Evolutionary conservation across 208 protist species (phyloP).

Genomic region (Leishmania aethiopica): DNA sequence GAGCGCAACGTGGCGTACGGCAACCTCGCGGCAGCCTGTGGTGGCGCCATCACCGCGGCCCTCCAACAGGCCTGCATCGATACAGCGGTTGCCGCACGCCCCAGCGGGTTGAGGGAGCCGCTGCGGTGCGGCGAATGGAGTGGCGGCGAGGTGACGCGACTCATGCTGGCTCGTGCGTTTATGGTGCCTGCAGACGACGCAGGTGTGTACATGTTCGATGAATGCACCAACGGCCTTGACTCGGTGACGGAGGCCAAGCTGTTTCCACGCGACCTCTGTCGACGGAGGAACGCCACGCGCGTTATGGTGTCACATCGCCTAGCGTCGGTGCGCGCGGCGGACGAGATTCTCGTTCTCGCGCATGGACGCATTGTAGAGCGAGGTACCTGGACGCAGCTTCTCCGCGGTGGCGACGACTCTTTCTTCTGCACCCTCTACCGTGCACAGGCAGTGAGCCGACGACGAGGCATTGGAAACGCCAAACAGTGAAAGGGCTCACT

Average conservation of each 20-base stretch:
- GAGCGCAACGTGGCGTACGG: slow-evolving; percentile 68
- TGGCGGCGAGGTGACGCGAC: slow-evolving; percentile 69
- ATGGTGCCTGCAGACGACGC: slow-evolving; percentile 27
- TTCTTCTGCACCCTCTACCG: slow-evolving; percentile 31
- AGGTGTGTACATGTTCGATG: slow-evolving; percentile 61
- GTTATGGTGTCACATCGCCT: slow-evolving; percentile 76
- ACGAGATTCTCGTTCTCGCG: slow-evolving; percentile 67
- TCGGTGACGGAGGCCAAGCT: slow-evolving; percentile 56
- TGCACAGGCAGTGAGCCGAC: slow-evolving; percentile 1
- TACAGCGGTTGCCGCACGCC: slow-evolving; percentile 44
- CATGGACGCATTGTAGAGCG: slow-evolving; percentile 56
- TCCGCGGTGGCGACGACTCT: slow-evolving; percentile 4
- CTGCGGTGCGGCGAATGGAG: slow-evolving; percentile 49
- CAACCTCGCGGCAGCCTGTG: slow-evolving; percentile 34
- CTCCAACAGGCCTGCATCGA: slow-evolving; percentile 34
- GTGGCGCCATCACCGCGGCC: slow-evolving; percentile 28
- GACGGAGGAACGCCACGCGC: slow-evolving; percentile 8
- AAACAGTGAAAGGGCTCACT: not conserved
- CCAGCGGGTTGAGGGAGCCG: slow-evolving; percentile 31
- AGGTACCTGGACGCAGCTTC: slow-evolving; percentile 60
- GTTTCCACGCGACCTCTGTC: slow-evolving; percentile 14
- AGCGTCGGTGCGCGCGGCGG: slow-evolving; percentile 45
- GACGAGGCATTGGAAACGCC: not conserved
- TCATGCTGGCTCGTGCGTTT: slow-evolving; percentile 61
- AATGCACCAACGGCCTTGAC: slow-evolving; percentile 73